Evolutionary conservation across 306 rosid species (phyloP).

Genomic region (Boehmeria nivea): DNA sequence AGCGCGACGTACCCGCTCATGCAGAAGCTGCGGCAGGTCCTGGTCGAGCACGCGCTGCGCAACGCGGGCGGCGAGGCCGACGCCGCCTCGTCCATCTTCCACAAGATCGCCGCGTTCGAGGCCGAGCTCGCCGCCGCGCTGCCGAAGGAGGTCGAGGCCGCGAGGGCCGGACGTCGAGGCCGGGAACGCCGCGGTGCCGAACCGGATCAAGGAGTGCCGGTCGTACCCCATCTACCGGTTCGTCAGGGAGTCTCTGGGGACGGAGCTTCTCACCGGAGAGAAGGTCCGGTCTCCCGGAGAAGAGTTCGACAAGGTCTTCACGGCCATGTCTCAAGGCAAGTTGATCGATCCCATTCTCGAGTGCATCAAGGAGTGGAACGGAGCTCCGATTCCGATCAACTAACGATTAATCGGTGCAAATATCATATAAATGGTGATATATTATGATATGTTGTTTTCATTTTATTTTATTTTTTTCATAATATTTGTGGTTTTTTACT

Average conservation of each 20-base stretch:
- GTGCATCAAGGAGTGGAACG: constrained; percentile 82
- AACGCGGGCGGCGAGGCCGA: constrained; percentile 57
- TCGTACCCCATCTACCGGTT: constrained; percentile 78
- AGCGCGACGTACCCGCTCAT: constrained; percentile 65
- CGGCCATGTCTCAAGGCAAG: constrained; percentile 61
- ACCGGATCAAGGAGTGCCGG: constrained; percentile 65
- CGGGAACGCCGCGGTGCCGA: constrained; percentile 47
- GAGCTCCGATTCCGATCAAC: constrained; percentile 76
- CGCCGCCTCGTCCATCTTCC: constrained; percentile 59
- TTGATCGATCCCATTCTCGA: constrained; percentile 70
- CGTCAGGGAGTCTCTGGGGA: constrained; percentile 62
- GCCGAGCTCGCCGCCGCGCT: constrained; percentile 55
- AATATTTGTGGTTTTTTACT: neutral
- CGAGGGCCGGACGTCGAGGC: constrained; percentile 51
- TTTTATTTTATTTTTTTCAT: neutral
- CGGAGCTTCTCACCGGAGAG: constrained; percentile 74
- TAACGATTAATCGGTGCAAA: no score
- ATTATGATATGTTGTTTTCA: no score
- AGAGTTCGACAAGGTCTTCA: constrained; percentile 74
- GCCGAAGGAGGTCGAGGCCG: constrained; percentile 71
- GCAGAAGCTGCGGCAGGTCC: constrained; percentile 68
- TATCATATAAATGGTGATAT: no score
- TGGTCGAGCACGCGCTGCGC: constrained; percentile 73
- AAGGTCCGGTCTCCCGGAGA: constrained; percentile 73
- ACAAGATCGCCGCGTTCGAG: constrained; percentile 69